Evolutionary conservation across 2,329 filamentous ascomycete species (phyloP), one percentile per base, ranked within the genome.

Genomic region (Xylariaceae sp.): DNA sequence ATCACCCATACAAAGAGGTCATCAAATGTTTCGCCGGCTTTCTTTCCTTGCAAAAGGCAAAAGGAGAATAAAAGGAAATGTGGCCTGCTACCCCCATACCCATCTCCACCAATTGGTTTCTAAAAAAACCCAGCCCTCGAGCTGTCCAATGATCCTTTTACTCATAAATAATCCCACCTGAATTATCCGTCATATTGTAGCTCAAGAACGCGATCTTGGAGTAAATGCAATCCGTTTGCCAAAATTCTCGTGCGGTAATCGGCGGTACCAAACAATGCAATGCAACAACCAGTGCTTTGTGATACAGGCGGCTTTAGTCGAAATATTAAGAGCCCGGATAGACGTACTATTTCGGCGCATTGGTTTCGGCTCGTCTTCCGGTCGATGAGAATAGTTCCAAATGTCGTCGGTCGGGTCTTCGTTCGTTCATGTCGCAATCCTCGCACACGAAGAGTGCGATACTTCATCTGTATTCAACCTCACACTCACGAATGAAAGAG

Each of bases 401-500:
- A 53, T 53, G 49, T 60, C 57, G 51, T 51, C 67, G 56, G 52
- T 58, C 53, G 57, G 56, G 55, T 60, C 53, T 64, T 51, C 58
- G 64, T 30, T 30, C 23, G 65, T 56, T 67, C 62, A 65, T 42
- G 37, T 64, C 61, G 65, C 62, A 63, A 67, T 56, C 64, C 66
- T 63, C 67, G 59, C 64, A 30, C 65, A 55, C 64, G 51, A 62
- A 65, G 68, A 64, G 37, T 62, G 58, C 61, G 64, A 64, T 30
- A 35, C 47, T 64, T 62, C 62, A 52, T 54, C 50, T 60, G 55
- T 13, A 42, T 37, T 58, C 15, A 30, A 56, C 51, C 47, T 4
- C 30, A 48, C 9, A 30, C 57, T 84, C 77, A 97, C 63, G 92
- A 96, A 78, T 97, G 94, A 75, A 97, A 96, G 34, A 99, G 76